A percentile compares a stretch with the other conserved stretches of the same genome.
Conservation (phyloP, 139 green algal species). For the Coccomyxa sp. region DNA sequence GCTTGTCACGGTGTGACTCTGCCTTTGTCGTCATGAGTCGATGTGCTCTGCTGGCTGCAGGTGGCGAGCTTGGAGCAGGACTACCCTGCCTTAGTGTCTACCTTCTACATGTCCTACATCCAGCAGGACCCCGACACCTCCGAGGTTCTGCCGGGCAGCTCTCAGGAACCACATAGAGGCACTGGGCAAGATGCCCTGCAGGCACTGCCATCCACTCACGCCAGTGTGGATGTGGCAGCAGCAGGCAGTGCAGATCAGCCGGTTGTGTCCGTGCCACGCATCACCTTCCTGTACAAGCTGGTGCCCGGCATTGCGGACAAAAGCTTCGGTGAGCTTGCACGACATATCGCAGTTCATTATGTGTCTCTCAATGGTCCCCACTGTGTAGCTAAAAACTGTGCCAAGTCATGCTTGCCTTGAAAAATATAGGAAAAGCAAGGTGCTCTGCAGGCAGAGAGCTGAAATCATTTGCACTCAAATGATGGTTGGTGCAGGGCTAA, state of each 20-base stretch:
- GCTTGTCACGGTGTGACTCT: neutral
- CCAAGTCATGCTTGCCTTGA: neutral
- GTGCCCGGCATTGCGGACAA: constrained; percentile 24
- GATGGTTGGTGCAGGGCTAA: constrained; percentile 52
- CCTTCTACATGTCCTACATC: constrained; percentile 41
- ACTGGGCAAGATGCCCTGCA: neutral
- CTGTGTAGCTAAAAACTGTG: neutral
- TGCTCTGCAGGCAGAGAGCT: too few relatives aligned
- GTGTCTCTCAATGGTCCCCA: neutral
- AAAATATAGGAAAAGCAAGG: neutral
- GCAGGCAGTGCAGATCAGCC: neutral
- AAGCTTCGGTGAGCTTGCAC: neutral
- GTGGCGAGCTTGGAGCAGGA: constrained; percentile 20
- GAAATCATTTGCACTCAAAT: neutral
- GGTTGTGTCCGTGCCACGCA: constrained; percentile 8
- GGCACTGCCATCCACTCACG: neutral
- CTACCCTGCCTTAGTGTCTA: constrained; percentile 13
- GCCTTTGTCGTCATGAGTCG: neutral
- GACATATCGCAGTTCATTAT: neutral
- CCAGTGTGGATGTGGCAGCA: neutral
- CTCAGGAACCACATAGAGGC: neutral
- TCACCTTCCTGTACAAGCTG: constrained; percentile 90
- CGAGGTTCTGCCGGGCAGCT: neutral
- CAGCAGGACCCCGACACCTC: constrained; percentile 13
- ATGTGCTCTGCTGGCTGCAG: constrained; percentile 5